Base-by-base conservation (phyloP, 192 early-diverging fungal genomes). In the Coemansia sp. region DNA sequence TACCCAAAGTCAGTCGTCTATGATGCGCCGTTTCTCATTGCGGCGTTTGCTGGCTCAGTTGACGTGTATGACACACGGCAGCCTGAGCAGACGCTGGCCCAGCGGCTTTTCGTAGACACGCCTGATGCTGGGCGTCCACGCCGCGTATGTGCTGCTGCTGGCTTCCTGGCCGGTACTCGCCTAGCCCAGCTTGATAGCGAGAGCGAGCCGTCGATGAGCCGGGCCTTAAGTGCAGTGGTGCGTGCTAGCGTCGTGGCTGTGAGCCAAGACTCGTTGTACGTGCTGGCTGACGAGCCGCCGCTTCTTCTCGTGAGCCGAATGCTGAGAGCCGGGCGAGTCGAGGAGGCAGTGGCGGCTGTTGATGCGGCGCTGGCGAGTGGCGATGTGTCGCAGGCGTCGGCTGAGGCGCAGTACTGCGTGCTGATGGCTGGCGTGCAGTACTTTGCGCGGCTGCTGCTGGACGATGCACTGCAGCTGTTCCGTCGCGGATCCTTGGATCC, bases 391-490 rank as follows among this genome's bases (percentile, higher is more conserved):
- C 50, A 17, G 32, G 39, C n/a, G 13, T 32, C 62, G 7, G 27
- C 27, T 29, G 81, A 83, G 46, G 68, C 34, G 0, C 55, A 64
- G 48, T 78, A 75, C 62, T 83, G 76, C 44, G 53, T 78, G 24
- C 81, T 78, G 68, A 60, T 77, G 64, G 76, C 76, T 2, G 76
- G 76, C 41, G 45, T 67, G 38, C 67, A 51, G 41, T 75, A 70
- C 38, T 44, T 83, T 4, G 67, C 61, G 20, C 64, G 56, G 40
- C 67, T 75, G 64, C 65, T 78, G 31, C 34, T 78, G 10, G 81
- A 83, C 55, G 81, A 83, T 15, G 72, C 81, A 1, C 68, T 75
- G 51, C 72, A 70, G 34, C 63, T 75, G 46, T 76, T 83, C 9
- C 59, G 69, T 3, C 76, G 76, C 15, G 76, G 76, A 2, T 15